Evolutionary conservation across 306 rosid genomes (phyloP).

Genomic region (Cucurbita maxima): DNA sequence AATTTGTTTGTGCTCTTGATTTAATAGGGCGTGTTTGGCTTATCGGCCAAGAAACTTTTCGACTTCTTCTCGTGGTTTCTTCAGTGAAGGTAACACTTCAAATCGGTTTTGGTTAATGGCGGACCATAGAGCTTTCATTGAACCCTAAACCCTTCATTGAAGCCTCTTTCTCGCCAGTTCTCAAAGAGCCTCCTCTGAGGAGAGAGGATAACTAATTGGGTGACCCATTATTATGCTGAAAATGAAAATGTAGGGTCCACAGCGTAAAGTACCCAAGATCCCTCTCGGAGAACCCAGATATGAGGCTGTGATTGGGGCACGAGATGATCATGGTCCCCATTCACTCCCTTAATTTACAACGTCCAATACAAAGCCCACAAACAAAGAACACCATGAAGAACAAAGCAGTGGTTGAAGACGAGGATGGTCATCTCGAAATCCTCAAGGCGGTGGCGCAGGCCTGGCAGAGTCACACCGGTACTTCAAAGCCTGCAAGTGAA

Average conservation of each 20-base stretch:
- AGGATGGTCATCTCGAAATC: conserved; percentile 35
- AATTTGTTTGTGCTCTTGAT: background rate
- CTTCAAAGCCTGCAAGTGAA: conserved; percentile 33
- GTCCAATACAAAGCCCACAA: too few species aligned
- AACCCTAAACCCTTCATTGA: too few species aligned
- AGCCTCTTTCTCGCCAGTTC: too few species aligned
- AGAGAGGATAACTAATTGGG: too few species aligned
- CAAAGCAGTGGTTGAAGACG: conserved; percentile 12
- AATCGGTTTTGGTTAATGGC: too few species aligned
- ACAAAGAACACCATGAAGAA: conserved; percentile 33
- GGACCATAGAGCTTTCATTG: too few species aligned
- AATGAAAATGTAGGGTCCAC: background rate
- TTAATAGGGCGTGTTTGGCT: conserved; percentile 20
- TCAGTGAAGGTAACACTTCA: background rate
- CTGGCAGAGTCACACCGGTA: conserved; percentile 48
- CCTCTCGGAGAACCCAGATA: background rate
- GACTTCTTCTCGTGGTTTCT: background rate
- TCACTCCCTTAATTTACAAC: background rate
- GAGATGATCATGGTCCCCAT: conserved; percentile 11
- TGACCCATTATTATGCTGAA: too few species aligned
- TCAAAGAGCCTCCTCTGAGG: too few species aligned
- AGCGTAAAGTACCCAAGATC: background rate
- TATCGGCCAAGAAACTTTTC: conserved; percentile 29
- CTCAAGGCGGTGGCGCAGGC: conserved; percentile 91
- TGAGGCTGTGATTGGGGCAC: conserved; percentile 29